phyloP scores from a whole-genome alignment of 148 eudicot species.

The Fagopyrum esculentum region DNA sequence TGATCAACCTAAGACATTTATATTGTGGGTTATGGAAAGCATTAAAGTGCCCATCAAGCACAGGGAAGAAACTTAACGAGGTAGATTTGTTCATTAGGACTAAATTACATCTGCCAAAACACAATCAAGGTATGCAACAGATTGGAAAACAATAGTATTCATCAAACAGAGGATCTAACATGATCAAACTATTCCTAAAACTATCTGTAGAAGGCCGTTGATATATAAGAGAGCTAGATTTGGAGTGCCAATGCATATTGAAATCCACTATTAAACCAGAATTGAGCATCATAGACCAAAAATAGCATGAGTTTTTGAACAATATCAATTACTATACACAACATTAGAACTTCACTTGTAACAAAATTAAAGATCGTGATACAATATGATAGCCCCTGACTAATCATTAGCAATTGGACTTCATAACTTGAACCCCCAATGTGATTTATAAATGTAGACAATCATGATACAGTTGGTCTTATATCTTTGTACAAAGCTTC shows the following conservation, averaged over 20 bases:
- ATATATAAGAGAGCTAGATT: background rate
- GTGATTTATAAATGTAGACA: no score
- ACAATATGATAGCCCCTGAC: background rate
- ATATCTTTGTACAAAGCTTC: no score
- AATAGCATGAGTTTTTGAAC: background rate
- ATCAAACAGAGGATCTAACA: background rate
- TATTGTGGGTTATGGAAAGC: background rate
- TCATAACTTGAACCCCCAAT: background rate
- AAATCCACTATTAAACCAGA: background rate
- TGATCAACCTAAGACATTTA: background rate
- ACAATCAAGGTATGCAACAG: background rate
- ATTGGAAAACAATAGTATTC: background rate
- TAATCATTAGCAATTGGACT: background rate
- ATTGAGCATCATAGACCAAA: no score
- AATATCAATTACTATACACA: background rate
- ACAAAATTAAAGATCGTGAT: background rate
- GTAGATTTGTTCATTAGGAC: background rate
- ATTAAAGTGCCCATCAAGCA: background rate
- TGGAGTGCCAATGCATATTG: background rate
- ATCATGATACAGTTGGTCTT: no score
- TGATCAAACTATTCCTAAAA: background rate
- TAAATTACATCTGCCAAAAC: no score
- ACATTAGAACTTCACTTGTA: background rate
- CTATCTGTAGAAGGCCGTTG: background rate
- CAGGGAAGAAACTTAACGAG: background rate